A percentile compares a stretch with the other conserved stretches of the same genome.
phyloP scores from a whole-genome alignment of 2,329 filamentous ascomycete species.

The Ascochyta clinopodiicola region DNA sequence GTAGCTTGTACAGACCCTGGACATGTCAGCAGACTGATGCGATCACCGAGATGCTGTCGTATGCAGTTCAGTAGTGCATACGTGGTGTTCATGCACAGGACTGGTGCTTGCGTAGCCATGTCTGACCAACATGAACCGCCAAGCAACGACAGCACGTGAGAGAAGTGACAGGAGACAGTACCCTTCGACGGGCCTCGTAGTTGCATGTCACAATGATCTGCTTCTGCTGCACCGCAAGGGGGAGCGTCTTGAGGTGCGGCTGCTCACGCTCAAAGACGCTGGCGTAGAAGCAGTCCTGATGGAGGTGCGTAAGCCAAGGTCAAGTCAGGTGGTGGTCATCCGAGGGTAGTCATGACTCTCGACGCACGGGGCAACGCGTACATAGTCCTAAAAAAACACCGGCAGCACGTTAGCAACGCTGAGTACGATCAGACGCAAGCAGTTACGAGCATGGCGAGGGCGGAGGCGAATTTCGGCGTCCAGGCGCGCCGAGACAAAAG shows the following conservation, averaged over 20 bases:
- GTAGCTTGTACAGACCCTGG: constrained; percentile 75
- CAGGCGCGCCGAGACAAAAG: constrained; percentile 17
- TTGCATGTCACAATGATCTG: constrained; percentile 76
- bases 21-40: constrained; percentile 32
- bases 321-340: constrained; percentile 16
- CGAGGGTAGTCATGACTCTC: constrained; percentile 9
- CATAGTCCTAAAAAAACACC: constrained; percentile 42
- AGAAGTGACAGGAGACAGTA: constrained; percentile 27
- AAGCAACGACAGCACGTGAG: constrained; percentile 2
- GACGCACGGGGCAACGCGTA: constrained; percentile 16
- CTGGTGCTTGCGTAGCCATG: constrained; percentile 1
- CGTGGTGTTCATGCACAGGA: constrained; percentile 1
- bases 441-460: constrained; percentile 21
- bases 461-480: constrained; percentile 14
- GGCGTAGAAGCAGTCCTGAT: constrained; percentile 94
- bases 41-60: neutral
- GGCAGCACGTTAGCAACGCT: constrained; percentile 31
- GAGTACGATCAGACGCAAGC: constrained; percentile 13
- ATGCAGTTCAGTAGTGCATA: neutral
- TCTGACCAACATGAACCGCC: neutral
- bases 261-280: constrained; percentile 85
- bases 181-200: constrained; percentile 79
- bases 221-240: constrained; percentile 89
- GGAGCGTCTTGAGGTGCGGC: constrained; percentile 72
- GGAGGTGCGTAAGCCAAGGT: constrained; percentile 41